phyloP scores from a whole-genome alignment of 441 rosid species.

The Manihot esculenta region DNA sequence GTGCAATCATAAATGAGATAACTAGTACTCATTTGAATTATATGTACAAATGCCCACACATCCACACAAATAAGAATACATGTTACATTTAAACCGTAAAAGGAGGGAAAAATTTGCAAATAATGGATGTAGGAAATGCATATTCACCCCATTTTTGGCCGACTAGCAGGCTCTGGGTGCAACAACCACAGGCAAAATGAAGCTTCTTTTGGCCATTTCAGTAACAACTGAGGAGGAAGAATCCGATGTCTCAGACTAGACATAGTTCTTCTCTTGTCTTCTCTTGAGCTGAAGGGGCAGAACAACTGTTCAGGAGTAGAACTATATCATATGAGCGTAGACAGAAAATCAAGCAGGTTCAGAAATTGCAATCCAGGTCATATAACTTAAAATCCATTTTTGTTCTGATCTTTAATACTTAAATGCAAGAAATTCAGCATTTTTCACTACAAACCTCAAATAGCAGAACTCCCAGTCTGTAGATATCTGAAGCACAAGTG shows the following conservation, averaged over 20 bases:
- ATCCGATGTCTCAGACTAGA: conserved; percentile 93
- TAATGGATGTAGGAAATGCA: neutral
- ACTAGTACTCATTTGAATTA: neutral
- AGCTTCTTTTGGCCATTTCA: conserved; percentile 90
- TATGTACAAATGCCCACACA: neutral
- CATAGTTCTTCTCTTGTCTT: conserved; percentile 89
- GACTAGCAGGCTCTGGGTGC: conserved; percentile 83
- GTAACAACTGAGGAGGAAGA: conserved; percentile 89
- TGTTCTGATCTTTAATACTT: neutral
- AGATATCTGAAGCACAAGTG: conserved; percentile 84
- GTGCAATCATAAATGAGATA: neutral
- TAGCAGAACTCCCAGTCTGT: conserved; percentile 81
- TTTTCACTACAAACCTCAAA: conserved; percentile 64
- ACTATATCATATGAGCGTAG: conserved; percentile 36
- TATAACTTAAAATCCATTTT: neutral
- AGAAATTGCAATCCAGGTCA: conserved; percentile 9
- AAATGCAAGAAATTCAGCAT: conserved; percentile 17
- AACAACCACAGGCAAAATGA: conserved; percentile 93
- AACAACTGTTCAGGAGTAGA: conserved; percentile 62
- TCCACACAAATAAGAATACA: neutral
- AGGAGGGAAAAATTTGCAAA: conserved; percentile 6
- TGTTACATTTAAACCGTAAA: neutral
- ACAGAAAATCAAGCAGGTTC: conserved; percentile 20
- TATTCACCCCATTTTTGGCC: conserved; percentile 73
- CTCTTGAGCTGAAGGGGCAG: conserved; percentile 80